Conservation (phyloP, 2,329 filamentous ascomycete species). For the Coleophoma crateriformis region DNA sequence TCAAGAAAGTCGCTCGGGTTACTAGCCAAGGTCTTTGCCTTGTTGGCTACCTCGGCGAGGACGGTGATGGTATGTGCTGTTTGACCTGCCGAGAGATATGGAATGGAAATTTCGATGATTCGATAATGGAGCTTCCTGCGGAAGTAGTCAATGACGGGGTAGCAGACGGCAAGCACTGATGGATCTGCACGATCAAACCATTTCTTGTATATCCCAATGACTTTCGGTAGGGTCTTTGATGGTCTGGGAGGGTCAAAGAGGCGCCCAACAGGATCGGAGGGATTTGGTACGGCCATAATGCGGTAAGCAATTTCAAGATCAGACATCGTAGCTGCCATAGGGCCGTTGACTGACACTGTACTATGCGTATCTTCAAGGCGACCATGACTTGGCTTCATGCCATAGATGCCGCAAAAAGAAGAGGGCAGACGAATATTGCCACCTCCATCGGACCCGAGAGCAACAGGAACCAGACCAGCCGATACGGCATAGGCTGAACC, state of each 20-base stretch:
- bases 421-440: slow-evolving; percentile 49
- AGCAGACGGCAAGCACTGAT: slow-evolving; percentile 55
- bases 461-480: slow-evolving; percentile 53
- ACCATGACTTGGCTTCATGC: slow-evolving; percentile 73
- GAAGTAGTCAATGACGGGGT: slow-evolving; percentile 55
- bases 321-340: slow-evolving; percentile 68
- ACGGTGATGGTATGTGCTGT: slow-evolving; percentile 74
- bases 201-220: slow-evolving; percentile 63
- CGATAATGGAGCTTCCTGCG: slow-evolving; percentile 43
- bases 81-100: slow-evolving; percentile 65
- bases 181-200: slow-evolving; percentile 69
- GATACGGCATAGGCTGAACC: slow-evolving; percentile 84
- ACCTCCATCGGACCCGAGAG: slow-evolving; percentile 84
- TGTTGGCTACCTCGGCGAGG: slow-evolving; percentile 60
- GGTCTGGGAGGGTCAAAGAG: slow-evolving; percentile 56
- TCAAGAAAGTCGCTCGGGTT: slow-evolving; percentile 41
- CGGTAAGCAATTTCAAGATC: slow-evolving; percentile 83
- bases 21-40: slow-evolving; percentile 24
- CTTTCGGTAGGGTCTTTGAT: slow-evolving; percentile 36
- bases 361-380: slow-evolving; percentile 54
- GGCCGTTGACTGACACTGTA: slow-evolving; percentile 60
- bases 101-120: slow-evolving; percentile 56
- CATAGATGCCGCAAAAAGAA: slow-evolving; percentile 49
- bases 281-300: slow-evolving; percentile 67
- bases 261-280: slow-evolving; percentile 51